A percentile compares a stretch with the other conserved stretches of the same genome.
phyloP scores from a whole-genome alignment of 202 grass and related monocot genomes.

The Eragrostis tef region DNA sequence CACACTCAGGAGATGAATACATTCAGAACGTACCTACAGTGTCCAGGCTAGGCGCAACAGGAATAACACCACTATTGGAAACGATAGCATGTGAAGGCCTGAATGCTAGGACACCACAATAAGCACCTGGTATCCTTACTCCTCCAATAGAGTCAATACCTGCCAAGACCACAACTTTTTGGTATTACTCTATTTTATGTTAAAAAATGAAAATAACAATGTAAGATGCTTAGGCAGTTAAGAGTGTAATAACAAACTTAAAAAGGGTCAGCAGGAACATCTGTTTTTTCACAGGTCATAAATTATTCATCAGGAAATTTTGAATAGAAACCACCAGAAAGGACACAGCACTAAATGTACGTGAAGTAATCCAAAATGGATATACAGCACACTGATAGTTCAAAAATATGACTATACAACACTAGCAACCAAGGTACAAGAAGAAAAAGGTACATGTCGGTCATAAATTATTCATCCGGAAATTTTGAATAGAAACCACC shows the following conservation, averaged over 20 bases:
- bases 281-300: not conserved
- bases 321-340: slow-evolving; percentile 9
- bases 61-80: slow-evolving; percentile 72
- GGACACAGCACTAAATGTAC: not conserved
- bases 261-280: slow-evolving; percentile 30
- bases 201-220: slow-evolving; percentile 30
- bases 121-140: slow-evolving; percentile 87
- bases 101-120: slow-evolving; percentile 87
- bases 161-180: slow-evolving; percentile 41
- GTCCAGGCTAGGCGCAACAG: slow-evolving; percentile 87
- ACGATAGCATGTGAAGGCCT: slow-evolving; percentile 83
- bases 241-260: slow-evolving; percentile 13
- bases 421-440: not conserved
- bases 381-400: not conserved
- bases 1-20: not conserved
- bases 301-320: not conserved
- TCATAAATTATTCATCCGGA: not conserved
- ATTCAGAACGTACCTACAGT: slow-evolving; percentile 67
- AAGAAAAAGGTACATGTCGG: not conserved
- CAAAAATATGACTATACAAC: not conserved
- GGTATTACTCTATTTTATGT: not conserved
- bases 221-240: not conserved
- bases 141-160: slow-evolving; percentile 88
- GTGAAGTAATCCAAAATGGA: slow-evolving; percentile 3
- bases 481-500: slow-evolving; percentile 16